These are phyloP conservation scores for Petasospora rhodanensis DNA, from an alignment of 1,139 yeast species.

Conservation along the genomic window DNA sequence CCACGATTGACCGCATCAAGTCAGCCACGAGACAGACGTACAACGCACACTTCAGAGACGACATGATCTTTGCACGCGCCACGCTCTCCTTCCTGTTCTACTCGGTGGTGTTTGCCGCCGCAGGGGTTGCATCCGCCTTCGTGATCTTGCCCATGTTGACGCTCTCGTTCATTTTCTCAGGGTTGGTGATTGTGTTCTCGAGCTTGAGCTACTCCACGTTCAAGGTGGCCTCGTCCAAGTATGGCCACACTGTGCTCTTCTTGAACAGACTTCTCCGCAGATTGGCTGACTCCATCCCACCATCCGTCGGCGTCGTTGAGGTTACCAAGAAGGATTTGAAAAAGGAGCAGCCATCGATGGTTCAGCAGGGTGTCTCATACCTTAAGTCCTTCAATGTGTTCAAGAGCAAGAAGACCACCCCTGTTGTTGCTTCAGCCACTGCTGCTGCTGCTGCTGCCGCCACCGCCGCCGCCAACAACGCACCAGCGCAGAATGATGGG, in stretches of 20 bases:
- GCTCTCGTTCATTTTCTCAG: conserved; percentile 24
- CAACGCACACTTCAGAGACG: neutral
- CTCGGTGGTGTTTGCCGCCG: conserved; percentile 13
- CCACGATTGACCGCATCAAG: conserved; percentile 1
- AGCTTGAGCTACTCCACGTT: conserved; percentile 24
- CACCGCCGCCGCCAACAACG: neutral
- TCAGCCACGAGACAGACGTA: neutral
- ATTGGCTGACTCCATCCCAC: conserved; percentile 26
- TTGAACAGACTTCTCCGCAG: conserved; percentile 24
- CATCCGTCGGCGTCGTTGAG: conserved; percentile 23
- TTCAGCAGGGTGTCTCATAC: neutral
- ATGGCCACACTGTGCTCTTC: conserved; percentile 22
- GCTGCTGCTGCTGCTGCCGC: neutral
- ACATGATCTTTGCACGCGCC: conserved; percentile 15
- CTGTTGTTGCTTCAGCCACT: neutral
- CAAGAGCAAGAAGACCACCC: neutral
- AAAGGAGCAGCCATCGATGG: neutral
- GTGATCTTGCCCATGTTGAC: conserved; percentile 21
- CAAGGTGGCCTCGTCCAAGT: conserved; percentile 23
- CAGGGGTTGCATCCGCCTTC: conserved; percentile 12
- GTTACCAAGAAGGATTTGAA: conserved; percentile 1
- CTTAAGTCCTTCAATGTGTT: neutral
- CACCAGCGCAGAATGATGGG: conserved; percentile 1
- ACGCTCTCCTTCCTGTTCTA: conserved; percentile 18
- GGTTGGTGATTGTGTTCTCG: conserved; percentile 22